Evolutionary conservation across 495 filamentous ascomycete genomes (phyloP).

Genomic region (Thermothielavioides terrestris): DNA sequence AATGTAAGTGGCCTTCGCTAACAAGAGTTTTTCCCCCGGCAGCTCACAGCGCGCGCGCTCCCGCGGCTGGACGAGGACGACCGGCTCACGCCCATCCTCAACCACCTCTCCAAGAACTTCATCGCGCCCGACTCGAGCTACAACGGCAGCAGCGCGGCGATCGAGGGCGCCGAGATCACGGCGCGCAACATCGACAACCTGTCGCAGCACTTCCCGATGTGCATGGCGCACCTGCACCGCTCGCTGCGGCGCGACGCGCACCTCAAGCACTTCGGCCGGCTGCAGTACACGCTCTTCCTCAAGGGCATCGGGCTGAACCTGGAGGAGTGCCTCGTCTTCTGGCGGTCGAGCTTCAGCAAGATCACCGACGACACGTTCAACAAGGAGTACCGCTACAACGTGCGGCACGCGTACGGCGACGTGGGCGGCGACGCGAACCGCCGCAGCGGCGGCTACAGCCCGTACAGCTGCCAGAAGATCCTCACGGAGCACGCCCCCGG

Average conservation of each 20-base stretch:
- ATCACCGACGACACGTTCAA: conserved; percentile 88
- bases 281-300: conserved; percentile 95
- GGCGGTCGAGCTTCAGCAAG: conserved; percentile 74
- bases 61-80: conserved; percentile 95
- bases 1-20: background rate
- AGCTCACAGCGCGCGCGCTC: conserved; percentile 80
- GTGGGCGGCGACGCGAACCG: conserved; percentile 88
- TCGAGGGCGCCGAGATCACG: conserved; percentile 61
- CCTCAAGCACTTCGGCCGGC: conserved; percentile 84
- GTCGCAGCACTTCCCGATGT: conserved; percentile 80
- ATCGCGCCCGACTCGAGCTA: conserved; percentile 79
- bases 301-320: conserved; percentile 91
- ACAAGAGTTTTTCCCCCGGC: background rate
- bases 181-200: conserved; percentile 76
- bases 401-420: conserved; percentile 88
- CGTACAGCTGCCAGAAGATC: conserved; percentile 91
- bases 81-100: conserved; percentile 84
- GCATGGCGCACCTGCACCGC: conserved; percentile 85
- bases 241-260: conserved; percentile 76
- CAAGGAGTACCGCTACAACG: conserved; percentile 94
- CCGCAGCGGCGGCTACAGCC: conserved; percentile 74
- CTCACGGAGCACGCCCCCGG: conserved; percentile 77
- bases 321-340: conserved; percentile 91
- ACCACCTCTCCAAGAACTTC: conserved; percentile 88
- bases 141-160: conserved; percentile 41